These are phyloP conservation scores for Harringtonia lauricola DNA, from an alignment of 2,329 filamentous ascomycete species.

Conservation along the genomic window DNA sequence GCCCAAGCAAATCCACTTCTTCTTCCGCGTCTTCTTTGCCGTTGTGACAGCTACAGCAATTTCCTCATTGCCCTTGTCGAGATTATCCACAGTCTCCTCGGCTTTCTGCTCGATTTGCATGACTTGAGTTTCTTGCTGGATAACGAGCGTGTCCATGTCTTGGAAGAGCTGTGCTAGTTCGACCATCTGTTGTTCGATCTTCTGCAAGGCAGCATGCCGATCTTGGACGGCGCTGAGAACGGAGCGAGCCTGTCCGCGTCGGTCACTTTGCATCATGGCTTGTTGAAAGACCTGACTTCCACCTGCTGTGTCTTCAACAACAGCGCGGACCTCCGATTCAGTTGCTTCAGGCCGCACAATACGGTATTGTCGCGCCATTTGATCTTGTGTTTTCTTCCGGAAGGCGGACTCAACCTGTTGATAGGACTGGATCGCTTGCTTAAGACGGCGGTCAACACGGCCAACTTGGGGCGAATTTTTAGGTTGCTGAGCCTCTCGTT, in stretches of 20 bases:
- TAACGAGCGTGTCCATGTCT: conserved; percentile 75
- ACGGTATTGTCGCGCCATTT: conserved; percentile 80
- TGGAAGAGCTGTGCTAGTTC: conserved; percentile 82
- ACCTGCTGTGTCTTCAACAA: conserved; percentile 59
- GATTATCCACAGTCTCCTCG: conserved; percentile 74
- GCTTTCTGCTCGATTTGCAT: conserved; percentile 76
- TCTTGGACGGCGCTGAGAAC: conserved; percentile 71
- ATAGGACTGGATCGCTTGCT: conserved; percentile 71
- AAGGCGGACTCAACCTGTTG: conserved; percentile 72
- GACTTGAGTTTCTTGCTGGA: conserved; percentile 76
- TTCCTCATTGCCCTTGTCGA: conserved; percentile 75
- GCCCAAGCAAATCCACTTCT: conserved; percentile 94
- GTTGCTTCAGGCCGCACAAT: conserved; percentile 78
- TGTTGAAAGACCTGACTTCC: conserved; percentile 79
- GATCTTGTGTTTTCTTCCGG: conserved; percentile 67
- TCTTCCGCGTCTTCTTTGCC: conserved; percentile 68
- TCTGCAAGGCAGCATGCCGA: conserved; percentile 77
- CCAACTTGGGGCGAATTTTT: conserved; percentile 74
- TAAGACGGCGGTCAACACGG: conserved; percentile 67
- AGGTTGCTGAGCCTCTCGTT: conserved; percentile 57
- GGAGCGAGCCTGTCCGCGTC: conserved; percentile 68
- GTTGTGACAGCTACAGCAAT: conserved; percentile 73
- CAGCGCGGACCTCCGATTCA: conserved; percentile 66
- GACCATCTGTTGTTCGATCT: conserved; percentile 84
- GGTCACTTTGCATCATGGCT: conserved; percentile 70